Evolutionary conservation across 192 early-diverging fungal genomes (phyloP).

Genomic region (Linnemannia zychae): DNA sequence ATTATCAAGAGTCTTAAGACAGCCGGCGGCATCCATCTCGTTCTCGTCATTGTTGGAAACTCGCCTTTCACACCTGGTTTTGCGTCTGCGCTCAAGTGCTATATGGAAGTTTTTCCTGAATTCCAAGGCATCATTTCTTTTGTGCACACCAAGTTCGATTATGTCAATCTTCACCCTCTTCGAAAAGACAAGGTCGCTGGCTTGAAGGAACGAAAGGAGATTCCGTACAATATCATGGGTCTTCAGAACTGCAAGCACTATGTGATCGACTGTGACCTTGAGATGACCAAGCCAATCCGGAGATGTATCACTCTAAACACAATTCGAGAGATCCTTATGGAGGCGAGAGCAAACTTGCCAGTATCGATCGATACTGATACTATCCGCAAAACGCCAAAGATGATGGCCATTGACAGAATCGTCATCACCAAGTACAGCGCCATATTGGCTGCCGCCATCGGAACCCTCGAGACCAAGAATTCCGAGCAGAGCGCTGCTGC

Average conservation of each 20-base stretch:
- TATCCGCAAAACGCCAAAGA: slow-evolving; percentile 15
- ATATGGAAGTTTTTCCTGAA: slow-evolving; percentile 21
- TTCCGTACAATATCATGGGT: slow-evolving; percentile 13
- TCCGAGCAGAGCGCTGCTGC: not conserved
- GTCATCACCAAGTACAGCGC: slow-evolving; percentile 4
- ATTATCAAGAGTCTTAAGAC: not conserved
- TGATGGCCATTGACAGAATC: slow-evolving; percentile 21
- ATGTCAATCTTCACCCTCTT: slow-evolving; percentile 15
- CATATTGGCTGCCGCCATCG: not conserved
- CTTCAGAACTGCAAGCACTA: not conserved
- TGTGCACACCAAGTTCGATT: slow-evolving; percentile 28
- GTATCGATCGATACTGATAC: not conserved
- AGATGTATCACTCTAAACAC: slow-evolving; percentile 27
- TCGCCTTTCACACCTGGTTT: slow-evolving; percentile 9
- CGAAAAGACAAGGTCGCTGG: not conserved
- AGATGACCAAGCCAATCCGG: slow-evolving; percentile 10
- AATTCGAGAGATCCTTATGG: slow-evolving; percentile 7
- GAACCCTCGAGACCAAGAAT: not conserved
- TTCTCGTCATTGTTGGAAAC: slow-evolving; percentile 4
- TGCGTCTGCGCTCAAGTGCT: slow-evolving; percentile 5
- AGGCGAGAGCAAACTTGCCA: slow-evolving; percentile 2
- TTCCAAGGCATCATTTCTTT: slow-evolving; percentile 31
- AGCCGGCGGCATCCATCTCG: not conserved
- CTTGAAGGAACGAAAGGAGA: not conserved
- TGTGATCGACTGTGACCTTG: slow-evolving; percentile 24